Conservation (phyloP, 2,329 filamentous ascomycete species). For the Ophiostoma montium region DNA sequence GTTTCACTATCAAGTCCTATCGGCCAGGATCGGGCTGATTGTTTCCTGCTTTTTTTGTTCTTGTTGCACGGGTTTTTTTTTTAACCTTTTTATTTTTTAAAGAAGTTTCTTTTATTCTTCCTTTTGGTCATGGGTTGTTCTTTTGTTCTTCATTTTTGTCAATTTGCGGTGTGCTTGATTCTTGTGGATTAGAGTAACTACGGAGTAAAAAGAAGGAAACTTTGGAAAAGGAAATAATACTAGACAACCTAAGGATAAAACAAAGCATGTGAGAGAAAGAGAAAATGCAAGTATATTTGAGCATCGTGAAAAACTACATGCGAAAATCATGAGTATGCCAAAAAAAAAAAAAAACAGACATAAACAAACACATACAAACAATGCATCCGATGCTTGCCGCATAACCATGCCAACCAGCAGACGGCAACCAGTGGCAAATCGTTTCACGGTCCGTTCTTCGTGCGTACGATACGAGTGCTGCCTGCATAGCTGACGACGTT, state of each 20-base stretch:
- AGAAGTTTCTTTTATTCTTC: not conserved
- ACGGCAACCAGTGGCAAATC: not conserved
- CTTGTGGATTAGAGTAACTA: not conserved
- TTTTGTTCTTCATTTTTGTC: not conserved
- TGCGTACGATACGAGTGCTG: too few species aligned
- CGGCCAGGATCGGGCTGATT: not conserved
- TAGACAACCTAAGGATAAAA: too few species aligned
- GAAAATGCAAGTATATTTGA: too few species aligned
- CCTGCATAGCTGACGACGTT: too few species aligned
- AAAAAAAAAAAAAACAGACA: not conserved
- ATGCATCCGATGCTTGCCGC: too few species aligned
- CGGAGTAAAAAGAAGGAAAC: too few species aligned
- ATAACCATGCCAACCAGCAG: too few species aligned
- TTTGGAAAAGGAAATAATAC: not conserved
- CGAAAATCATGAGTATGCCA: not conserved
- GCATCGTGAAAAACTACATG: too few species aligned
- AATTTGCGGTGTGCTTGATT: not conserved
- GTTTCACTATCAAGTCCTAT: too few species aligned
- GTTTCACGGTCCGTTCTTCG: too few species aligned
- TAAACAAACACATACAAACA: too few species aligned
- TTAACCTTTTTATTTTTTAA: not conserved
- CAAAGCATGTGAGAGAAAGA: not conserved
- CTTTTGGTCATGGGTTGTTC: not conserved
- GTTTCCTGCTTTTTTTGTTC: not conserved
- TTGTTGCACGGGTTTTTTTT: not conserved